Evolutionary conservation across 2,329 filamentous ascomycete species (phyloP).

Genomic region (Trichophyton verrucosum): DNA sequence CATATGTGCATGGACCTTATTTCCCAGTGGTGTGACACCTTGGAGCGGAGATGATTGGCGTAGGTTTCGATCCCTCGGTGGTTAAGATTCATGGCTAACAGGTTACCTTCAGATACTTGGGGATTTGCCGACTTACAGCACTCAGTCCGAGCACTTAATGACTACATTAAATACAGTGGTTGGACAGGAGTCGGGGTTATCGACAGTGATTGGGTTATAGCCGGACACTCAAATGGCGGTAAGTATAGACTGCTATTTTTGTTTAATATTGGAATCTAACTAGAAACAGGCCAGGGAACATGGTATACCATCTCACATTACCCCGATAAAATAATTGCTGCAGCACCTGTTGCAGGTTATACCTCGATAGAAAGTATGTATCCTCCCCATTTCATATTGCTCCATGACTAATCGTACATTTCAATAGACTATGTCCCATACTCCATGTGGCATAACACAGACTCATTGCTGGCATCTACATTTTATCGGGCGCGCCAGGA

Average conservation of each 20-base stretch:
- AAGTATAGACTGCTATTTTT: slow-evolving; percentile 6
- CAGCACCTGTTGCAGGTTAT: slow-evolving; percentile 47
- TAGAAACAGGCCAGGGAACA: slow-evolving; percentile 38
- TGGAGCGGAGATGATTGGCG: slow-evolving; percentile 53
- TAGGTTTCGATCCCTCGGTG: slow-evolving; percentile 17
- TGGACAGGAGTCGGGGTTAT: slow-evolving; percentile 41
- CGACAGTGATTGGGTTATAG: slow-evolving; percentile 39
- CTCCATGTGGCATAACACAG: slow-evolving; percentile 42
- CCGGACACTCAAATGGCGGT: slow-evolving; percentile 49
- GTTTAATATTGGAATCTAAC: slow-evolving; percentile 4
- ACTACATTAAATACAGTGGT: slow-evolving; percentile 37
- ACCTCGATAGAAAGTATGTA: slow-evolving; percentile 40
- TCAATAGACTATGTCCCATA: slow-evolving; percentile 44
- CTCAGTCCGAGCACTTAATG: slow-evolving; percentile 37
- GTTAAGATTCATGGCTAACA: not conserved
- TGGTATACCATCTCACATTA: slow-evolving; percentile 46
- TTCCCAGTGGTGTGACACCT: slow-evolving; percentile 45
- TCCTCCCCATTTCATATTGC: not conserved
- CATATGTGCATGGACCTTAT: slow-evolving; percentile 43
- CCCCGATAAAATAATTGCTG: slow-evolving; percentile 45
- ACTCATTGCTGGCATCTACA: slow-evolving; percentile 38
- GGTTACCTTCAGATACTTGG: slow-evolving; percentile 34
- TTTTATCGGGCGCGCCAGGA: slow-evolving; percentile 39
- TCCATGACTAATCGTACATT: not conserved
- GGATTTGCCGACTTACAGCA: slow-evolving; percentile 45